Base-by-base conservation (phyloP, 805 yeast species). In the Starmerella geochares region DNA sequence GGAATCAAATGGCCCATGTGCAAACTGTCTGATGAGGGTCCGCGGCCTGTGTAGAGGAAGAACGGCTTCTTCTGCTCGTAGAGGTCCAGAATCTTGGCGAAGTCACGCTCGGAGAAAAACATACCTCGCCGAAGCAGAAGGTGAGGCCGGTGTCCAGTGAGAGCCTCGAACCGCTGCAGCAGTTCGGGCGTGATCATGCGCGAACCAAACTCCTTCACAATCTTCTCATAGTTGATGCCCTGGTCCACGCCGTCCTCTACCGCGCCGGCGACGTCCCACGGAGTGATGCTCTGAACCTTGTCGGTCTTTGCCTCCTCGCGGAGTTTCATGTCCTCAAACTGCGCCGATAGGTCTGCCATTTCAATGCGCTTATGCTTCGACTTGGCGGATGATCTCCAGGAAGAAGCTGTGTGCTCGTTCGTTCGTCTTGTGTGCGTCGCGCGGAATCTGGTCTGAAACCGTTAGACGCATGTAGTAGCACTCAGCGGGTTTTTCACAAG, bases 221-320 rank as follows among this genome's bases (percentile, higher is more conserved):
- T 73, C 68, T 86, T 86, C 51, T 86, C 90, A 65, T 92, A 92
- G 70, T 92, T 95, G 58, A 92, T 88, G 24, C 79, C 87, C 65
- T 83, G 88, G n/a, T 83, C 78, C 60, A 81, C 73, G 48, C 98
- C 98, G 60, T 88, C 94, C 51, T 86, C 96, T 42, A 90, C 94
- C 2, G 96, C 97, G 51, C 97, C 98, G 67, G 85, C 95, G 27
- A 92, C 98, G 65, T 92, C 98, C 98, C 98, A 92, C 44, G 98
- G 98, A 0, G 98, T 92, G 53, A 83, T 74, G 31, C 70, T 73
- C 63, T 81, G 88, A 11, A 35, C 47, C 42, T 51, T 42, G 31
- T 55, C 52, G 39, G 33, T 31, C 35, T 49, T 49, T 1, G 31
- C 33, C 28, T 50, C 40, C 32, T 46, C 45, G 3, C 14, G 2